phyloP scores from a whole-genome alignment of 495 filamentous ascomycete species.

The Penicillium canariense region DNA sequence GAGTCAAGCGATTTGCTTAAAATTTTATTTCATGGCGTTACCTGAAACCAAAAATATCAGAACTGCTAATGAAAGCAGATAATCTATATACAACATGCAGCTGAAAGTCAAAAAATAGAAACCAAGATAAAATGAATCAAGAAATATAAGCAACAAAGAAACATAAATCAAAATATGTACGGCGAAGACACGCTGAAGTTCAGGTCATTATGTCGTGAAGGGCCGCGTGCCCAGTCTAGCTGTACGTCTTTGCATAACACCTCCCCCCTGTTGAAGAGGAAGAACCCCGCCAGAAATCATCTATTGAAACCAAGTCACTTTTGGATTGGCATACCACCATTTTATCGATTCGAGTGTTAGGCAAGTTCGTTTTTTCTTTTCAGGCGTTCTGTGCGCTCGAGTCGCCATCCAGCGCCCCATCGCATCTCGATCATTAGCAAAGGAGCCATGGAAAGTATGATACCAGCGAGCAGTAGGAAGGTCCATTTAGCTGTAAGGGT shows the following conservation, averaged over 20 bases:
- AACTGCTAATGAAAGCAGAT: background rate
- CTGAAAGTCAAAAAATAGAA: background rate
- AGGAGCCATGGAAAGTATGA: constrained; percentile 35
- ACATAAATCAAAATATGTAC: constrained; percentile 4
- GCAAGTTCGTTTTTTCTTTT: constrained; percentile 10
- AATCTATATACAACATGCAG: constrained; percentile 7
- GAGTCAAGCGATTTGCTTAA: no score
- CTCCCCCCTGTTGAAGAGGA: background rate
- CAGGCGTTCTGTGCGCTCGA: constrained; percentile 28
- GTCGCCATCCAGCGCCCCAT: constrained; percentile 47
- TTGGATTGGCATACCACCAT: background rate
- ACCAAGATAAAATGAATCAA: background rate
- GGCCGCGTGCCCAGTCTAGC: constrained; percentile 1
- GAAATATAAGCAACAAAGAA: constrained; percentile 4
- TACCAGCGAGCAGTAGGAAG: constrained; percentile 58
- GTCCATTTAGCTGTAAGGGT: constrained; percentile 57
- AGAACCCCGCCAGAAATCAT: background rate
- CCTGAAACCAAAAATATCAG: no score
- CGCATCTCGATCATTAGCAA: constrained; percentile 39
- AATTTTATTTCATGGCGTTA: no score
- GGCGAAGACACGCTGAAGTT: constrained; percentile 2
- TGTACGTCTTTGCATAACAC: background rate
- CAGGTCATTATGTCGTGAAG: constrained; percentile 22
- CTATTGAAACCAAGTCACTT: background rate
- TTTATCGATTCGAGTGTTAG: background rate